Conservation (phyloP, 371 early-diverging fungal genomes). For the Mucor irregularis region DNA sequence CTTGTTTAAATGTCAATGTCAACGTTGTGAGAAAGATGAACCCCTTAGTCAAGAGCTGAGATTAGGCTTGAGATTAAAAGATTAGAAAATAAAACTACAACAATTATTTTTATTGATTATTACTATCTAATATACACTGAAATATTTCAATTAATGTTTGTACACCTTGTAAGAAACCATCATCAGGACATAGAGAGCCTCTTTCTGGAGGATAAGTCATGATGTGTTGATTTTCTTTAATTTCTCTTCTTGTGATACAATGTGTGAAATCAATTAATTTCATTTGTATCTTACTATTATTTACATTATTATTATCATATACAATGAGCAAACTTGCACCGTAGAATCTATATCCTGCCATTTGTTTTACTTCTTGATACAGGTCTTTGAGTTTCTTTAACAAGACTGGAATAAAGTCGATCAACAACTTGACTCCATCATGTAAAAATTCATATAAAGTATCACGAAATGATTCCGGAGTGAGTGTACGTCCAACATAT, state of each 20-base stretch:
- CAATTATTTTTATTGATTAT: conserved; percentile 22
- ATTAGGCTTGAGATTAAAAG: conserved; percentile 42
- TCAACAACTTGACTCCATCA: conserved; percentile 62
- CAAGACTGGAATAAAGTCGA: conserved; percentile 75
- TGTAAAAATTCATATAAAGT: conserved; percentile 76
- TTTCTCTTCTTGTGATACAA: conserved; percentile 46
- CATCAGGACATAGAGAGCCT: conserved; percentile 60
- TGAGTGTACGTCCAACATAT: conserved; percentile 85
- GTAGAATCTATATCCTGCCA: conserved; percentile 88
- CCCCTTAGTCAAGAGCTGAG: conserved; percentile 51
- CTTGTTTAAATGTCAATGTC: conserved; percentile 61
- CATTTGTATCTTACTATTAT: conserved; percentile 49
- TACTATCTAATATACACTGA: conserved; percentile 40
- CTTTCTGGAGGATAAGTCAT: conserved; percentile 58
- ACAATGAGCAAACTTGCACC: conserved; percentile 74
- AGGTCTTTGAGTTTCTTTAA: conserved; percentile 67
- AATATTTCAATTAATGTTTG: conserved; percentile 62
- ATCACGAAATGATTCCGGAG: conserved; percentile 69
- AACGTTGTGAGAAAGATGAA: conserved; percentile 56
- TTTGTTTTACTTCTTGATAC: conserved; percentile 60
- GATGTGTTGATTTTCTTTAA: conserved; percentile 17
- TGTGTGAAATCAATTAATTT: conserved; percentile 92
- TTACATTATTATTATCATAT: conserved; percentile 23
- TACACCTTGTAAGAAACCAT: conserved; percentile 69
- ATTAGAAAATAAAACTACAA: conserved; percentile 19